Evolutionary conservation across 805 yeast species (phyloP).

Genomic region (Myxozyma monticola): DNA sequence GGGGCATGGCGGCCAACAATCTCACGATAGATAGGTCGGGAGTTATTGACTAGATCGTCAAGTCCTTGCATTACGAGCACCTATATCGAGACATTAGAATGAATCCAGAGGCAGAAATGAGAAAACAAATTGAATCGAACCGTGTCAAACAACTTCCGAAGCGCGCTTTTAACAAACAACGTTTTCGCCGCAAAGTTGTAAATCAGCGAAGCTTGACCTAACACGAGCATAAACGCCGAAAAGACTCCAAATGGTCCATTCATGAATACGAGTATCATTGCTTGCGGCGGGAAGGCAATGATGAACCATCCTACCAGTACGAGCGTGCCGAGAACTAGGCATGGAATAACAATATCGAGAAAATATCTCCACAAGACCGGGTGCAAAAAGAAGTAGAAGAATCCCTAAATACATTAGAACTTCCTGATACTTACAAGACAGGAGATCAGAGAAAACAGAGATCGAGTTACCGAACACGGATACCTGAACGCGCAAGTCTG

Average conservation of each 20-base stretch:
- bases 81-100: no score
- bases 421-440: no score
- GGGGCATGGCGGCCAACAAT: neutral
- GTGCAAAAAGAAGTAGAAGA: slow-evolving; percentile 18
- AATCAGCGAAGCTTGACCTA: slow-evolving; percentile 14
- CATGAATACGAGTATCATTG: slow-evolving; percentile 9
- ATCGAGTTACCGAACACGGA: slow-evolving; percentile 18
- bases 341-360: slow-evolving; percentile 11
- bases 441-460: no score
- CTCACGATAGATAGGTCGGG: neutral
- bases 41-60: slow-evolving; percentile 42
- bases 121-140: no score
- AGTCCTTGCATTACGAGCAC: slow-evolving; percentile 41
- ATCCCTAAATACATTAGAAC: no score
- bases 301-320: slow-evolving; percentile 14
- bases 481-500: slow-evolving; percentile 16
- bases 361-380: slow-evolving; percentile 29
- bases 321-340: slow-evolving; percentile 3
- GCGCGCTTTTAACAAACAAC: slow-evolving; percentile 20
- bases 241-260: slow-evolving; percentile 24
- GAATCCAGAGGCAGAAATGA: slow-evolving; percentile 11
- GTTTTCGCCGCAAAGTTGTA: slow-evolving; percentile 11
- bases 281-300: slow-evolving; percentile 22
- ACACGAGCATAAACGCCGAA: slow-evolving; percentile 14
- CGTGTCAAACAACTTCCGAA: slow-evolving; percentile 17